Evolutionary conservation across 495 filamentous ascomycete species (phyloP), one percentile per base, ranked within the genome.

Genomic region (Penicillium chermesinum): DNA sequence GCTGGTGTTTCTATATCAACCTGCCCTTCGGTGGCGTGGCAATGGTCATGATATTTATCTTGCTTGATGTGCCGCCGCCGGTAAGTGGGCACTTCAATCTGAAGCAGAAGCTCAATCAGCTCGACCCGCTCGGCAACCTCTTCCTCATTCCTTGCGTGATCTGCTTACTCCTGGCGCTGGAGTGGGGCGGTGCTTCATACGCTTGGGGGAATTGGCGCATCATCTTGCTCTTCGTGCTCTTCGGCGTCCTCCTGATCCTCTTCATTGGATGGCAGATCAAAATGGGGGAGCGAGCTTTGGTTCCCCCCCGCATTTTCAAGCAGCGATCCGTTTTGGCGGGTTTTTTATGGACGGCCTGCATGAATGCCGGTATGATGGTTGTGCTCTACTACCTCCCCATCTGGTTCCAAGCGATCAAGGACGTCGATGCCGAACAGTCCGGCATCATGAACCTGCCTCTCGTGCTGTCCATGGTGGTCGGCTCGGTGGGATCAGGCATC

Each of bases 321-420:
- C 42, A 44, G 30, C 27, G 42, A 13, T 44, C 42, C 9, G 42
- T 44, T 35, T 32, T 44, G 59, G 22, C 17, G 25, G 39, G 13
- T 44, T 46, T 17, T 38, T 64, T 17, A 13, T 64, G 20, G 50
- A 50, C n/a, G 38, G 58, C 9, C 18, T 19, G 42, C 21, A 10
- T 17, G 15, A 35, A 30, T 50, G 62, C 27, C 52, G 40, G 46
- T n/a, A 58, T 64, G 33, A 44, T 44, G 42, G 42, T 44, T 15
- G 21, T 36, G 42, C 42, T 44, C 6, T 48, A 41, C 25, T 48
- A 41, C 36, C 57, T 89, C 9, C 85, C 87, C 0, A 80, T 88
- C 48, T 91, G 81, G 80, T 89, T 91, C 71, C 87, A 91, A 61
- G 77, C 83, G 7, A 78, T 90, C 56, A 78, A 86, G 57, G 76